These are phyloP conservation scores for Plasmopara muralis DNA, from an alignment of 352 stramenopile species.

Conservation along the genomic window DNA sequence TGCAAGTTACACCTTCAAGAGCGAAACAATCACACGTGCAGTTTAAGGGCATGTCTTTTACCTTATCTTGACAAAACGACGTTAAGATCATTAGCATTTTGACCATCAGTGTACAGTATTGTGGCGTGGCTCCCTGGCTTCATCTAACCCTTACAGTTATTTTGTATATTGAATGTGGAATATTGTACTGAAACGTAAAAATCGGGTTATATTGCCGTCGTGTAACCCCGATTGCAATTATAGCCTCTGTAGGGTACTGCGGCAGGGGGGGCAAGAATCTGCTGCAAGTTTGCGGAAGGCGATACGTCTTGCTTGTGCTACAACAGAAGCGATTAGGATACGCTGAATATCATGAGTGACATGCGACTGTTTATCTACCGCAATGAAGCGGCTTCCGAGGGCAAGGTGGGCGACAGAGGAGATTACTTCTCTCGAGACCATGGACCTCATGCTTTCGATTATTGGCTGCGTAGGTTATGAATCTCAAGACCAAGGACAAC, in stretches of 20 bases:
- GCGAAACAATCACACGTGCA: too few species aligned
- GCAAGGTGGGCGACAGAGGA: slow-evolving; percentile 38
- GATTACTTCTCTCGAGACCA: neutral
- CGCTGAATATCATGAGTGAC: slow-evolving; percentile 46
- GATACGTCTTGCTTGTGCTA: slow-evolving; percentile 9
- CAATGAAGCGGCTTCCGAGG: slow-evolving; percentile 77
- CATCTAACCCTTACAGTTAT: neutral
- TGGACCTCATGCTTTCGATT: slow-evolving; percentile 5
- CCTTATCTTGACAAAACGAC: too few species aligned
- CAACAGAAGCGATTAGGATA: slow-evolving; percentile 8
- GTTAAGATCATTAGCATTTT: too few species aligned
- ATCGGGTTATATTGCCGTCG: neutral
- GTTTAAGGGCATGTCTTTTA: too few species aligned
- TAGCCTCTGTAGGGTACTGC: slow-evolving; percentile 7
- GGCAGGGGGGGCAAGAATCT: slow-evolving; percentile 18
- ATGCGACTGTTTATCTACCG: slow-evolving; percentile 86
- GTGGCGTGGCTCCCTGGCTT: slow-evolving; percentile 9
- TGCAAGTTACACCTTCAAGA: too few species aligned
- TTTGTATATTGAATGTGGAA: too few species aligned
- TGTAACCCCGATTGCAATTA: slow-evolving; percentile 9
- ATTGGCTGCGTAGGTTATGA: slow-evolving; percentile 55
- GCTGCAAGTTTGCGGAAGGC: slow-evolving; percentile 18
- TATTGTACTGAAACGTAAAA: too few species aligned
- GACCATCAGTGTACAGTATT: slow-evolving; percentile 7
- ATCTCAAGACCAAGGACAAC: slow-evolving; percentile 62